These are phyloP conservation scores for Clarireedia paspali DNA, from an alignment of 2,329 filamentous ascomycete genomes.

Conservation along the genomic window DNA sequence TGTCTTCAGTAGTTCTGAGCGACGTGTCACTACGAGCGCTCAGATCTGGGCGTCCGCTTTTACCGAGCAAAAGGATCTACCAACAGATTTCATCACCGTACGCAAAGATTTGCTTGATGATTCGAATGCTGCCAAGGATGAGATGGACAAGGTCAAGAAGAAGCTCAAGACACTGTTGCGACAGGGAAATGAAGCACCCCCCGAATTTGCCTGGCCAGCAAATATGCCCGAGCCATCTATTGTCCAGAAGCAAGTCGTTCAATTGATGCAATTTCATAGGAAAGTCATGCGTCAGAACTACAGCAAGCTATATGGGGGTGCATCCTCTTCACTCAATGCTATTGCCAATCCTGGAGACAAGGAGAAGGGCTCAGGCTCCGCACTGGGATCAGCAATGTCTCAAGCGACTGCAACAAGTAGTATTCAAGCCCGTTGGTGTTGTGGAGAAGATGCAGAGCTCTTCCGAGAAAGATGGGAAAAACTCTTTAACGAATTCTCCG, in stretches of 20 bases:
- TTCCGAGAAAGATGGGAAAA: slow-evolving; percentile 99
- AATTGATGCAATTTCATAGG: slow-evolving; percentile 96
- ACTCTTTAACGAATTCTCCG: slow-evolving; percentile 91
- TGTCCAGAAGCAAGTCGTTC: slow-evolving; percentile 84
- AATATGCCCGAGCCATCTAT: slow-evolving; percentile 92
- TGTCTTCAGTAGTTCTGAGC: slow-evolving; percentile 92
- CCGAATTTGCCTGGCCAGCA: slow-evolving; percentile 96
- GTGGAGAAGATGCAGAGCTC: slow-evolving; percentile 85
- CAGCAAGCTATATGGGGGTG: slow-evolving; percentile 62
- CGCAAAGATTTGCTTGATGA: slow-evolving; percentile 94
- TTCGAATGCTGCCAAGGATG: slow-evolving; percentile 96
- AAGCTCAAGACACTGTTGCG: slow-evolving; percentile 89
- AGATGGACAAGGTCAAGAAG: slow-evolving; percentile 99
- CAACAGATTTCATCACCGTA: slow-evolving; percentile 79
- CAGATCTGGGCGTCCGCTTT: slow-evolving; percentile 94
- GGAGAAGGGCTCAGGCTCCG: slow-evolving; percentile 28
- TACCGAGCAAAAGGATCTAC: slow-evolving; percentile 75
- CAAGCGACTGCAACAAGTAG: slow-evolving; percentile 55
- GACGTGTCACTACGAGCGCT: slow-evolving; percentile 88
- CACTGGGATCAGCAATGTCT: slow-evolving; percentile 42
- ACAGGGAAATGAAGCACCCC: slow-evolving; percentile 85
- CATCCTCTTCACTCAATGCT: slow-evolving; percentile 53
- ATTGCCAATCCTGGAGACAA: slow-evolving; percentile 43
- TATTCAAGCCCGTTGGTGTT: slow-evolving; percentile 92
- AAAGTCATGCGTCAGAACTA: slow-evolving; percentile 95